Conservation (phyloP, 371 early-diverging fungal species). For the Rhizomucor miehei region DNA sequence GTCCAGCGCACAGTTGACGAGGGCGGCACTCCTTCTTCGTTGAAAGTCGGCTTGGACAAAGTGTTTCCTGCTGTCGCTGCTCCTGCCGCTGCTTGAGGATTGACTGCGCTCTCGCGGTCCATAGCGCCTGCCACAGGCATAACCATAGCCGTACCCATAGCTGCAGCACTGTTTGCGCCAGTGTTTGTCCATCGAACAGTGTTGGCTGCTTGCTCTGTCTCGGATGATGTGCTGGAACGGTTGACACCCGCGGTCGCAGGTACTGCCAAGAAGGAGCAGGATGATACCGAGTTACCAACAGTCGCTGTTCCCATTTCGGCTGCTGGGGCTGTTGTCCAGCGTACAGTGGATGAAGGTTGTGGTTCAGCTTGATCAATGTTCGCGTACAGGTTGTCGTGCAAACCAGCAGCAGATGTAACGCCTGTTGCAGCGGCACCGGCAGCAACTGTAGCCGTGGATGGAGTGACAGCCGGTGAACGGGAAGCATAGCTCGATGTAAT, state of each 20-base stretch:
- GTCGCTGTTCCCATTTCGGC: constrained; percentile 4
- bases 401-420: neutral
- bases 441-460: neutral
- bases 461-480: neutral
- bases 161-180: constrained; percentile 29
- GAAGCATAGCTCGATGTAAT: neutral
- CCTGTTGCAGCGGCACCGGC: neutral
- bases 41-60: neutral
- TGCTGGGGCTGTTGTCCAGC: constrained; percentile 24
- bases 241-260: neutral
- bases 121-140: constrained; percentile 18
- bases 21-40: constrained; percentile 1
- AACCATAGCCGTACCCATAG: constrained; percentile 40
- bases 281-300: neutral
- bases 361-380: constrained; percentile 8
- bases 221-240: neutral
- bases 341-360: constrained; percentile 15
- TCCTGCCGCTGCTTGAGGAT: neutral
- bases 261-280: neutral
- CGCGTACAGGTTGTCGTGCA: neutral
- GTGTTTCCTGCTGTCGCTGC: constrained; percentile 1
- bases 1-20: constrained; percentile 24
- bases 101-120: neutral
- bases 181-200: constrained; percentile 35
- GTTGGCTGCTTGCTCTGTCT: neutral